Evolutionary conservation across 176 grass and related monocot species (phyloP).

Genomic region (Oryza australiensis): DNA sequence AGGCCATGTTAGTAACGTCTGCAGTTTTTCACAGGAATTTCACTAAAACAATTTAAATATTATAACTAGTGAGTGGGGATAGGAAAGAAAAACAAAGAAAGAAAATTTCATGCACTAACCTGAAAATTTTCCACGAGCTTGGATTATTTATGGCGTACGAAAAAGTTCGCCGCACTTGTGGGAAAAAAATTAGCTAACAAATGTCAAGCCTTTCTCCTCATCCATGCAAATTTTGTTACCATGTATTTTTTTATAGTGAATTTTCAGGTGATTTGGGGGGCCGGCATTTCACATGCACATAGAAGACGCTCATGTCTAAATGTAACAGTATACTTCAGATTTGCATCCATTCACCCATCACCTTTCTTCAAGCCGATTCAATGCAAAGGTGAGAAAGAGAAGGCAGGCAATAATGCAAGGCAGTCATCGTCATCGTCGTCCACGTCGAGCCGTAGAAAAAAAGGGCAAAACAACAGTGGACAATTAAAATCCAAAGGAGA

Average conservation of each 20-base stretch:
- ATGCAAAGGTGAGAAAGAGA: constrained; percentile 5
- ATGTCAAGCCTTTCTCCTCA: background rate
- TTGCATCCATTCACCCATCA: background rate
- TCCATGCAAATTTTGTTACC: background rate
- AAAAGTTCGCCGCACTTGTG: background rate
- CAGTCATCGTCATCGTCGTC: background rate
- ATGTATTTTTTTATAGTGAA: background rate
- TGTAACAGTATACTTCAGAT: background rate
- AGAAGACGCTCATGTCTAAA: background rate
- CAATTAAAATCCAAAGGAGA: constrained; percentile 52
- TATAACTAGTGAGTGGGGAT: too few relatives aligned
- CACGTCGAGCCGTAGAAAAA: background rate
- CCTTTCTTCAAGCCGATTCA: constrained; percentile 17
- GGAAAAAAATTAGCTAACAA: background rate
- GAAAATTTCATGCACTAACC: too few relatives aligned
- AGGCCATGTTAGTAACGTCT: background rate
- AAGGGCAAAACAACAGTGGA: constrained; percentile 10
- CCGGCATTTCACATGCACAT: background rate
- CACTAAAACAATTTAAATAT: background rate
- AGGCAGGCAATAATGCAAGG: background rate
- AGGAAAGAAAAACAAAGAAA: too few relatives aligned
- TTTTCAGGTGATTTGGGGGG: background rate
- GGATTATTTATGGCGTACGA: background rate
- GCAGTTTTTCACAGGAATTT: background rate
- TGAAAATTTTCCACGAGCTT: background rate